A percentile compares a stretch with the other conserved stretches of the same genome.
These are phyloP conservation scores for Rachicladosporium sp. DNA, from an alignment of 2,329 filamentous ascomycete genomes.

Conservation along the genomic window DNA sequence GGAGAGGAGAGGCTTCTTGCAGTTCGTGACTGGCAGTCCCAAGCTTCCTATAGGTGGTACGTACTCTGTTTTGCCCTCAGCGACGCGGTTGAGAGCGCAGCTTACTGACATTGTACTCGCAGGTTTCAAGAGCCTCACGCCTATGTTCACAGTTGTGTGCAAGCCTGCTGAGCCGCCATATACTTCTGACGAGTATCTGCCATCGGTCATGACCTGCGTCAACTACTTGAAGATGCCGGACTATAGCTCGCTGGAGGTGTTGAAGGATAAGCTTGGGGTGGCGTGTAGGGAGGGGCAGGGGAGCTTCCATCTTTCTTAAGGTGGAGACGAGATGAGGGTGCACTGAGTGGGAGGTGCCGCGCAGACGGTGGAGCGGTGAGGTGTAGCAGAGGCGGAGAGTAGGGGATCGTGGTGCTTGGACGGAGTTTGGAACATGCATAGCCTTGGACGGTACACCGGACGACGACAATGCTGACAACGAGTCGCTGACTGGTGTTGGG, in stretches of 20 bases:
- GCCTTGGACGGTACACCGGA: too few relatives aligned
- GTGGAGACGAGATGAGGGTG: too few relatives aligned
- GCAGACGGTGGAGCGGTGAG: too few relatives aligned
- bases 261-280: conserved; percentile 66
- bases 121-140: conserved; percentile 95
- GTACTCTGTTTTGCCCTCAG: conserved; percentile 16
- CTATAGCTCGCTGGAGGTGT: conserved; percentile 66
- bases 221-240: conserved; percentile 98
- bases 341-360: too few relatives aligned
- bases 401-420: too few relatives aligned
- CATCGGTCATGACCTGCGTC: conserved; percentile 98
- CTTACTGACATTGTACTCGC: conserved; percentile 9
- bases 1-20: conserved; percentile 83
- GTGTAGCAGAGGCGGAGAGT: too few relatives aligned
- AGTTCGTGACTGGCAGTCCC: conserved; percentile 95
- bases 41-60: conserved; percentile 95
- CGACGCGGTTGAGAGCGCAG: too few relatives aligned
- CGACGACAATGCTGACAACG: too few relatives aligned
- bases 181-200: conserved; percentile 92
- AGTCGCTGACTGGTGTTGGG: too few relatives aligned
- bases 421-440: too few relatives aligned
- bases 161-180: conserved; percentile 95
- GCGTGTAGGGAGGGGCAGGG: conserved; percentile 94
- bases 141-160: conserved; percentile 98
- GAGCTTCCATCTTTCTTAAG: conserved; percentile 67